A percentile compares a stretch with the other conserved stretches of the same genome.
Evolutionary conservation across 2,329 filamentous ascomycete species (phyloP).

Genomic region (Epichloe amarillans): DNA sequence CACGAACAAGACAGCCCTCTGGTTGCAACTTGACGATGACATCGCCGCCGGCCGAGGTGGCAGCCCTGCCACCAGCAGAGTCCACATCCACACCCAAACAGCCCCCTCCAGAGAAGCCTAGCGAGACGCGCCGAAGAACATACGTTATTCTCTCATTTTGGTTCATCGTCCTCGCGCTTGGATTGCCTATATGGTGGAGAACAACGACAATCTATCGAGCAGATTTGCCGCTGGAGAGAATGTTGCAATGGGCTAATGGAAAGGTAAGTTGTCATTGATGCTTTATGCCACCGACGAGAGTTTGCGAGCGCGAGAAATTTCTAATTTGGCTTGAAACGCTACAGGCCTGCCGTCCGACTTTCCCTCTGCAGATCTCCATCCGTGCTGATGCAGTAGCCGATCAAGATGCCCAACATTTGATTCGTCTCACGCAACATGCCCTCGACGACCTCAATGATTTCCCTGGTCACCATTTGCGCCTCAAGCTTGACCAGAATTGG

Average conservation of each 20-base stretch:
- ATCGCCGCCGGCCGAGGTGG: constrained; percentile 6
- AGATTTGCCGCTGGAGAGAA: constrained; percentile 65
- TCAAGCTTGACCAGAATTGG: constrained; percentile 19
- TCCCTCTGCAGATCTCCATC: constrained; percentile 72
- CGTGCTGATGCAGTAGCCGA: constrained; percentile 53
- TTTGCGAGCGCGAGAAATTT: neutral
- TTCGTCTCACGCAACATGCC: constrained; percentile 71
- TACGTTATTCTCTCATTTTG: constrained; percentile 80
- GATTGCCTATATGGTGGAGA: constrained; percentile 89
- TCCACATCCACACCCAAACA: constrained; percentile 14
- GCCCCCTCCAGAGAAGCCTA: constrained; percentile 66
- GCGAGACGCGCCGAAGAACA: constrained; percentile 55
- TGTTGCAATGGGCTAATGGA: constrained; percentile 83
- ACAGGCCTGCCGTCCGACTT: constrained; percentile 76
- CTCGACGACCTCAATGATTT: constrained; percentile 82
- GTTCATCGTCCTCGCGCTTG: constrained; percentile 69
- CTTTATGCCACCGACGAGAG: neutral
- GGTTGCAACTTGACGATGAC: constrained; percentile 2
- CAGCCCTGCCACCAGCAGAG: constrained; percentile 6
- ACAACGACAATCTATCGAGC: constrained; percentile 90
- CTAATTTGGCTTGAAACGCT: constrained; percentile 4
- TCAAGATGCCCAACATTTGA: constrained; percentile 56
- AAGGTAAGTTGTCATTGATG: constrained; percentile 41
- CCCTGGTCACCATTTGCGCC: constrained; percentile 65
- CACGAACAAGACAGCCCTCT: neutral